Percentiles rank a stretch among this genome's conserved stretches.
Evolutionary conservation across 129 eudicot genomes (phyloP).

Genomic region (Artemisia tridentata): DNA sequence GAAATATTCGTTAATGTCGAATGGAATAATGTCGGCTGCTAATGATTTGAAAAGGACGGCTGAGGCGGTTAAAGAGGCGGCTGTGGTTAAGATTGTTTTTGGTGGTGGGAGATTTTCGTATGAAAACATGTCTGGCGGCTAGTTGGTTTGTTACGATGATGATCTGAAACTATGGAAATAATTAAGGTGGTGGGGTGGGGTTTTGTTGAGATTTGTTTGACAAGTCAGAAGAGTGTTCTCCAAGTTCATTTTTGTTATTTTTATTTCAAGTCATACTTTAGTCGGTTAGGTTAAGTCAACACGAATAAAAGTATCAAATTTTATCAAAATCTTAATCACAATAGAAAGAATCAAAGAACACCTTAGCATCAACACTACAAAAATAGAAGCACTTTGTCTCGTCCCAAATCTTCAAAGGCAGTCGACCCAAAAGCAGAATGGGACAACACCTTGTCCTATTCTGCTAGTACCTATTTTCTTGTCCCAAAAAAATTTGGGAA

Average conservation of each 20-base stretch:
- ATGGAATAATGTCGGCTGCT: constrained; percentile 47
- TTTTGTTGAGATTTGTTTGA: neutral
- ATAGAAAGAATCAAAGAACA: too few relatives aligned
- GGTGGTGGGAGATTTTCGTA: constrained; percentile 30
- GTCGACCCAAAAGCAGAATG: too few relatives aligned
- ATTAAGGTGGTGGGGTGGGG: constrained; percentile 1
- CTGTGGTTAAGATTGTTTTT: constrained; percentile 40
- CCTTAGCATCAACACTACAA: too few relatives aligned
- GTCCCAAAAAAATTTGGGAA: too few relatives aligned
- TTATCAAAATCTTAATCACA: too few relatives aligned
- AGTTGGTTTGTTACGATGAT: neutral
- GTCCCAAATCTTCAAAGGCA: too few relatives aligned
- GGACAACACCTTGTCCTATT: too few relatives aligned
- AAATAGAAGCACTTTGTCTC: too few relatives aligned
- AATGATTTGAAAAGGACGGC: constrained; percentile 43
- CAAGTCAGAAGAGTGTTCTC: too few relatives aligned
- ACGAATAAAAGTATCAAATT: neutral
- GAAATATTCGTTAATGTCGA: constrained; percentile 28
- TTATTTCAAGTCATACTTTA: too few relatives aligned
- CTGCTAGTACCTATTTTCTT: too few relatives aligned
- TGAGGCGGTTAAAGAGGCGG: constrained; percentile 50
- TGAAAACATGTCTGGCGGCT: constrained; percentile 19
- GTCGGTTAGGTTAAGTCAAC: neutral
- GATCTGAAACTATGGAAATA: neutral
- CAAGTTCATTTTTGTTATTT: too few relatives aligned